Base-by-base conservation (phyloP, 176 grass and related monocot species). In the Carex scoparia region DNA sequence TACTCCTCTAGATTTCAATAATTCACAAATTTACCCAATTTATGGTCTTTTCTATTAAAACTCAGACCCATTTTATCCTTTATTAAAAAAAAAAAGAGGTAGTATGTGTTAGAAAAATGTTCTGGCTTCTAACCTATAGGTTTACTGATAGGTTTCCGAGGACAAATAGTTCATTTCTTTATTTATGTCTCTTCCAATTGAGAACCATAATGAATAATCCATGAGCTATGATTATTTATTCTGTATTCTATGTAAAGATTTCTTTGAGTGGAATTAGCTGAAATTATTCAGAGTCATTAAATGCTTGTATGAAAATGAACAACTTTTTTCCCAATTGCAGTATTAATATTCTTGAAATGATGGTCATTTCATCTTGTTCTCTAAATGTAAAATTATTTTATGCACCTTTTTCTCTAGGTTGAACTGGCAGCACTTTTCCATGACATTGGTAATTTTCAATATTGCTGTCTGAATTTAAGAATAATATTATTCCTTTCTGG, bases 341-440 rank as follows among this genome's bases (percentile, higher is more conserved):
- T 55, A 28, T 56, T 31, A 14, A 16, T 56, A 12, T 55, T 10
- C n/a, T 74, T 49, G 7, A 53, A 74, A 19, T 74, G 70, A 18
- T 74, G n/a, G 48, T 51, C 46, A 54, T 77, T 42, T 71, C 19
- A 71, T 46, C 35, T 44, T 48, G 38, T 72, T 72, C 16, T 55
- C 53, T 79, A 1, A 57, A 33, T 79, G 53, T 13, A 57, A 31
- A 49, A 69, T 69, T 80, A 14, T 44, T 48, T 46, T 63, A 16
- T 83, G 2, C 7, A 49, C 59, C 63, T 76, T 63, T 85, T 86
- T 79, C 32, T 72, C 1, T 85, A 98, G 93, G 93, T 98, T 10
- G 95, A 94, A 83, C 86, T 98, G 54, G 89, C 93, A 15, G 93
- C 95, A 66, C 93, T 98, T 70, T 85, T 98, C 23, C 95, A 98